Evolutionary conservation across 495 filamentous ascomycete species (phyloP).

Genomic region (Articulospora tetracladia): DNA sequence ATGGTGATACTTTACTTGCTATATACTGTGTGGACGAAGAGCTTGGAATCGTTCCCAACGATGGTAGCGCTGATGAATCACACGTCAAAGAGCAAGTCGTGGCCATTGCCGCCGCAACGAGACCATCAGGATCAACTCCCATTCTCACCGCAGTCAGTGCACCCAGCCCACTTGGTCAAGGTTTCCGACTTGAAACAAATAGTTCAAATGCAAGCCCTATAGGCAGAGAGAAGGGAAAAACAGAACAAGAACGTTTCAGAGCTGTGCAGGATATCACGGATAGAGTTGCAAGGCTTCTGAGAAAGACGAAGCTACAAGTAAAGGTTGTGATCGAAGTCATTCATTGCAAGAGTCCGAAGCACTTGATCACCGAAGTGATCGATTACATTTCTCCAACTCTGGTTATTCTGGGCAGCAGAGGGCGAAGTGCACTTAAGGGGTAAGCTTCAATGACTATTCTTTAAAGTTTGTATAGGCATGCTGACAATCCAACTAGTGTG

Average conservation of each 20-base stretch:
- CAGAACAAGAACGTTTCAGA: constrained; percentile 72
- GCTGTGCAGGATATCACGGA: constrained; percentile 75
- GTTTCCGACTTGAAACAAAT: constrained; percentile 16
- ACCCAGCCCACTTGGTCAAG: constrained; percentile 31
- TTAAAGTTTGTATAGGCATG: background rate
- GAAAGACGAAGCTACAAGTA: constrained; percentile 88
- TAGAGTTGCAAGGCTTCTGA: constrained; percentile 73
- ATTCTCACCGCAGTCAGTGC: constrained; percentile 27
- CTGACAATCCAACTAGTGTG: constrained; percentile 50
- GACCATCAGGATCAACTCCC: constrained; percentile 28
- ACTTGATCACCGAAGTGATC: constrained; percentile 84
- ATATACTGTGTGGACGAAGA: constrained; percentile 93
- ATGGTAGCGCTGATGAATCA: constrained; percentile 38
- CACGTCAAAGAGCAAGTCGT: constrained; percentile 69
- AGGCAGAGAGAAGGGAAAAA: constrained; percentile 40
- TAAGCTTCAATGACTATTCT: constrained; percentile 38
- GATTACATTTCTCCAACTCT: constrained; percentile 89
- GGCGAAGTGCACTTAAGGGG: constrained; percentile 90
- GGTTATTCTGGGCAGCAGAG: constrained; percentile 86
- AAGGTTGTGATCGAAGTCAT: constrained; percentile 91
- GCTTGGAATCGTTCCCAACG: constrained; percentile 41
- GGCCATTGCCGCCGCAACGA: constrained; percentile 33
- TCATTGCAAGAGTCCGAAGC: constrained; percentile 93
- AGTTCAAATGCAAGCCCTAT: constrained; percentile 23
- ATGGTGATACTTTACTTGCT: constrained; percentile 89